Evolutionary conservation across 164 flowering plant genomes (phyloP).

Genomic region (Macadamia integrifolia): DNA sequence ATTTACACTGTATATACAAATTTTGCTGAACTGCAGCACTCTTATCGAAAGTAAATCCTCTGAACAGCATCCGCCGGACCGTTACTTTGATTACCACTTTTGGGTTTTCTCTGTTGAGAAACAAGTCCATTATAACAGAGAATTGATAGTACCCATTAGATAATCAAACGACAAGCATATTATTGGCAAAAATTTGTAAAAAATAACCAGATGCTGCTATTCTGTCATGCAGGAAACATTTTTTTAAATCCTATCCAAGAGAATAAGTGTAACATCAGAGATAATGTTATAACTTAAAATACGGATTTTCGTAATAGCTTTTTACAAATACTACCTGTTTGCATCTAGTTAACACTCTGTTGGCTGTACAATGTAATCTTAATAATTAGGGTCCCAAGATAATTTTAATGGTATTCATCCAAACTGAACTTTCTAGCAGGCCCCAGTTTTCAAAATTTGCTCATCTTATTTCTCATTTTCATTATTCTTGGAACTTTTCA

Average conservation of each 20-base stretch:
- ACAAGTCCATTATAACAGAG: not conserved
- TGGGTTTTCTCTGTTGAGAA: conserved; percentile 17
- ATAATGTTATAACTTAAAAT: no score
- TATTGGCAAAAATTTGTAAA: not conserved
- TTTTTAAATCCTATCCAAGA: no score
- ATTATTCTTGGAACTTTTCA: not conserved
- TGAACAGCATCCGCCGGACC: conserved; percentile 6
- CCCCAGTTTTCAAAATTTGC: not conserved
- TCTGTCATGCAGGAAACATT: not conserved
- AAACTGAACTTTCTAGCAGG: not conserved
- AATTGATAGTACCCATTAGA: not conserved
- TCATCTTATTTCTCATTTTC: not conserved
- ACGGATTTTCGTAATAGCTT: no score
- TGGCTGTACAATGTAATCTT: no score
- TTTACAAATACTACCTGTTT: no score
- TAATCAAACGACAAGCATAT: not conserved
- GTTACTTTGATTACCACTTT: conserved; percentile 11
- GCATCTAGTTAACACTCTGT: not conserved
- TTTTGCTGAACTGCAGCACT: not conserved
- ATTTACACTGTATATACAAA: not conserved
- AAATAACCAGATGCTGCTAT: not conserved
- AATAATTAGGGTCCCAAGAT: no score
- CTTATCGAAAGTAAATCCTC: conserved; percentile 22
- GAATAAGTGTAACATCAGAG: no score
- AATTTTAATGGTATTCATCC: no score